Evolutionary conservation across 257 asterid species (phyloP).

Genomic region (Ajuga chamaepitys): DNA sequence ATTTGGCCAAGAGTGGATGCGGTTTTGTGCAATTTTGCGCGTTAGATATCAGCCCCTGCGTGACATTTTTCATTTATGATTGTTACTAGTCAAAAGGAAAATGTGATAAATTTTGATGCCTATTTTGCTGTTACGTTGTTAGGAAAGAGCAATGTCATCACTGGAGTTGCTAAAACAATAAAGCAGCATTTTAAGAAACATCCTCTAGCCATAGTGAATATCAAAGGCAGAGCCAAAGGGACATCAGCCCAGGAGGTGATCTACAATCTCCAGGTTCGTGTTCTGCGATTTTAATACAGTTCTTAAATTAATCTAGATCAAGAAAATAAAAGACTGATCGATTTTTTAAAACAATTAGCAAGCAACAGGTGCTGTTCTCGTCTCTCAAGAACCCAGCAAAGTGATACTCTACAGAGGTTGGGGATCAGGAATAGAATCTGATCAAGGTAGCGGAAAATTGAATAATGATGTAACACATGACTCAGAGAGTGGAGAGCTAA

Average conservation of each 20-base stretch:
- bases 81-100: background rate
- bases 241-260: slow-evolving; percentile 87
- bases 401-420: slow-evolving; percentile 92
- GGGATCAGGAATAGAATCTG: slow-evolving; percentile 42
- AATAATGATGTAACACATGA: background rate
- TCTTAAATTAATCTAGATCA: background rate
- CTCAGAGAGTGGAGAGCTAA: slow-evolving; percentile 14
- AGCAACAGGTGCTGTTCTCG: slow-evolving; percentile 83
- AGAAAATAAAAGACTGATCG: background rate
- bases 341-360: slow-evolving; percentile 38
- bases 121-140: background rate
- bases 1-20: background rate
- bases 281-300: background rate
- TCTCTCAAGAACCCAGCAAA: slow-evolving; percentile 94
- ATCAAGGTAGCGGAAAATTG: slow-evolving; percentile 12
- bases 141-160: slow-evolving; percentile 77
- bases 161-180: slow-evolving; percentile 67
- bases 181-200: slow-evolving; percentile 62
- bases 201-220: slow-evolving; percentile 84
- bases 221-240: slow-evolving; percentile 95
- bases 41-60: background rate
- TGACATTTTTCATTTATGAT: background rate
- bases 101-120: background rate
- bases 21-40: background rate
- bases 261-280: slow-evolving; percentile 68